Evolutionary conservation across 805 yeast genomes (phyloP), one percentile per base, ranked within the genome.

Genomic region (Candida schatavii): DNA sequence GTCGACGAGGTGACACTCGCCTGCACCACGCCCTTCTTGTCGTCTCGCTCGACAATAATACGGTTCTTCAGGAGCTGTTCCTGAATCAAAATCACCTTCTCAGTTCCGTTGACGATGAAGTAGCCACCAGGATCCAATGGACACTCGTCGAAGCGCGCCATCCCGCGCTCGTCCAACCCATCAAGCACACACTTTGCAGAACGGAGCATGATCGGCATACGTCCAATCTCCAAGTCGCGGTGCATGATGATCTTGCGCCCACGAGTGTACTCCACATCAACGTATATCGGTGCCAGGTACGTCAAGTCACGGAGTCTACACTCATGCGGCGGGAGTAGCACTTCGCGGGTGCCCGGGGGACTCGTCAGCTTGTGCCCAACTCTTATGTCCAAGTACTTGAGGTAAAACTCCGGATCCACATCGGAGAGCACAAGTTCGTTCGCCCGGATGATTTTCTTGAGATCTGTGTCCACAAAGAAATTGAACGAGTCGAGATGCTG

Each of bases 121-220:
- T 93, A 93, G 55, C 99, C 99, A 67, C 99, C 99, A 5, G 99
- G 99, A 66, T 93, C 99, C 38, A 93, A 72, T 0, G 99, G 99
- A 64, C 99, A 93, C 65, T 93, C 99, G 52, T 87, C 83, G 51
- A 86, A 72, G 20, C 68, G 68, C 0, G 99, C 97, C 98, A 93
- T 91, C 52, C 80, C 84, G 23, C 69, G 62, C 55, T 91, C 96
- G 39, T 80, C 72, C 37, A 85, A 81, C 15, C 89, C 95, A 47
- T 80, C 80, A 45, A 93, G 70, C 27, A 88, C 82, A 75, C 99
- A 93, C 61, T 89, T 88, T 59, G 88, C 87, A 20, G 96, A 86
- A 54, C 97, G 76, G 53, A 93, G 74, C 99, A 93, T 93, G 55
- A 93, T 83, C n/a, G 99, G 99, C 97, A 93, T 93, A 57, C 96